These are phyloP conservation scores for Carnegiea gigantea DNA, from an alignment of 179 eudicot species.

Conservation along the genomic window DNA sequence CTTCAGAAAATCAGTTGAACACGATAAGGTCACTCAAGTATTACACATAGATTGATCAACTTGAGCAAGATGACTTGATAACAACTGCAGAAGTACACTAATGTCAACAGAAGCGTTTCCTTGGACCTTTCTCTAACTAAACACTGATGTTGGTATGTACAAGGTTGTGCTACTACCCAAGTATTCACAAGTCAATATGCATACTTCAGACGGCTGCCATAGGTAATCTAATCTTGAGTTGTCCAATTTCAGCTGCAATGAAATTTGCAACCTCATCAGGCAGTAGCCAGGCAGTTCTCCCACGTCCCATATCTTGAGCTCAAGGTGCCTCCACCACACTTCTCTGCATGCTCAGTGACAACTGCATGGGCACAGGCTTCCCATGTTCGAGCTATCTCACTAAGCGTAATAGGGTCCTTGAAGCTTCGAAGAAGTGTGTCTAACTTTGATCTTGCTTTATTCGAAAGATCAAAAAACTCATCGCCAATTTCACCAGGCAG, in stretches of 20 bases:
- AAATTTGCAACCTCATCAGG: slow-evolving; percentile 23
- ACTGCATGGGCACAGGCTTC: slow-evolving; percentile 62
- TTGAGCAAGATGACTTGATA: not conserved
- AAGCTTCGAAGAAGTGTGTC: slow-evolving; percentile 49
- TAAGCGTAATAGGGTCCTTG: slow-evolving; percentile 56
- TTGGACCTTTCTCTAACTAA: not conserved
- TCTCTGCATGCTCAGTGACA: slow-evolving; percentile 53
- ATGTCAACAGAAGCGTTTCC: too few species aligned
- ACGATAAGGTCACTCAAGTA: too few species aligned
- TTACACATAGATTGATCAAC: too few species aligned
- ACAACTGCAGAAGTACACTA: not conserved
- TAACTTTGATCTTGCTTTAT: slow-evolving; percentile 56
- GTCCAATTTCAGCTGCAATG: not conserved
- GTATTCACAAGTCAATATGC: not conserved
- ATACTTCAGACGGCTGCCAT: not conserved
- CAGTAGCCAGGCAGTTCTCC: slow-evolving; percentile 55
- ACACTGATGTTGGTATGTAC: not conserved
- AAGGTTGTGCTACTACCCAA: not conserved
- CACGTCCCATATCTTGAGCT: slow-evolving; percentile 66
- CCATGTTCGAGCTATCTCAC: slow-evolving; percentile 71
- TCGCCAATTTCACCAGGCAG: slow-evolving; percentile 29
- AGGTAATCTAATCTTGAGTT: not conserved
- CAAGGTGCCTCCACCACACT: slow-evolving; percentile 67
- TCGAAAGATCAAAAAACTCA: slow-evolving; percentile 51
- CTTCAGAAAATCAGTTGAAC: not conserved